phyloP scores from a whole-genome alignment of 352 stramenopile species.

The Saprolegnia parasitica region DNA sequence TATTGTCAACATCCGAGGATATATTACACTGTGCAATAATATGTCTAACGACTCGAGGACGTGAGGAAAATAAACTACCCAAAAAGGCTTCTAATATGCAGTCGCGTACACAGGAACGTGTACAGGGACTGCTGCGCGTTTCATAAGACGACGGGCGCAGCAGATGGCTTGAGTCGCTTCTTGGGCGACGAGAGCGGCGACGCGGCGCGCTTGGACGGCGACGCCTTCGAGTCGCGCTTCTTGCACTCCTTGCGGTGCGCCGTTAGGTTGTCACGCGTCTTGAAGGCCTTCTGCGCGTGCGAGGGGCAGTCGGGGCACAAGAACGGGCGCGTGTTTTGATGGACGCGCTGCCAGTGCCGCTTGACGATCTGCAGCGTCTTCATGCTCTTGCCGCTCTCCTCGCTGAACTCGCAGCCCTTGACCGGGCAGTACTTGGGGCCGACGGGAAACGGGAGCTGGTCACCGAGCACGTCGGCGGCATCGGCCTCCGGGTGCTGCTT shows the following conservation, averaged over 20 bases:
- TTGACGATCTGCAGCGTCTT: conserved; percentile 67
- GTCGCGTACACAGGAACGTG: too few relatives aligned
- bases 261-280: conserved; percentile 66
- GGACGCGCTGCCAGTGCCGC: conserved; percentile 62
- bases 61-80: too few relatives aligned
- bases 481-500: conserved; percentile 47
- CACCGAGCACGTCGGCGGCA: conserved; percentile 36
- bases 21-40: too few relatives aligned
- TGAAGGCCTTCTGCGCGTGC: conserved; percentile 49
- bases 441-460: conserved; percentile 45
- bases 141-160: too few relatives aligned
- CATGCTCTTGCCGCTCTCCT: conserved; percentile 41
- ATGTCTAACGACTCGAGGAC: too few relatives aligned
- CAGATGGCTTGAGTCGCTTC: not conserved
- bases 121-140: too few relatives aligned
- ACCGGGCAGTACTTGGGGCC: conserved; percentile 61
- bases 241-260: conserved; percentile 61
- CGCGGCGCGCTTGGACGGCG: not conserved
- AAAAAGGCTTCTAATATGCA: too few relatives aligned
- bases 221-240: conserved; percentile 9
- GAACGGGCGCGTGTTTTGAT: conserved; percentile 52
- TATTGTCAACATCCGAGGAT: too few relatives aligned
- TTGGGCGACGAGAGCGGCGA: not conserved
- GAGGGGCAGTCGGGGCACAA: conserved; percentile 41
- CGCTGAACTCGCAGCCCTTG: conserved; percentile 45